Evolutionary conservation across 1,284 basidiomycete genomes (phyloP), one percentile per base, ranked within the genome.

Genomic region (Macrocybe sp.): DNA sequence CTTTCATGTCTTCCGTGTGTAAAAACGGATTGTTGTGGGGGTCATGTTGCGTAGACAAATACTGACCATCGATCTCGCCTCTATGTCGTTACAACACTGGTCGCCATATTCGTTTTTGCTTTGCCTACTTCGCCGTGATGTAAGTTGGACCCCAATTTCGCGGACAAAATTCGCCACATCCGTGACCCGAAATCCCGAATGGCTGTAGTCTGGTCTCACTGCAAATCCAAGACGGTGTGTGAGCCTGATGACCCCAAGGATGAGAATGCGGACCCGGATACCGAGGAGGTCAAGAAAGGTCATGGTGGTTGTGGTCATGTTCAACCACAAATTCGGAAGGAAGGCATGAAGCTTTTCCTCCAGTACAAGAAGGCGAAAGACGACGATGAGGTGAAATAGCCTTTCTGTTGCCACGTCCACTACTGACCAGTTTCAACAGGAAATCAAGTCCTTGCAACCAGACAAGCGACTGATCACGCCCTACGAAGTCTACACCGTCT

Each of bases 251-350:
- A 92, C 50, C 79, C 82, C 45, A 88, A 90, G 65, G 89, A 92
- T 55, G 92, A 96, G 54, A 83, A 81, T 46, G 87, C 81, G 16
- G 85, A 83, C 16, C 73, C 68, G n/a, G 89, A 92, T 29, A 76
- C 68, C 38, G 86, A 87, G 39, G 85, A 86, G 53, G 68, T 75
- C 40, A 90, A 89, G 74, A 86, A 83, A 59, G 90, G 92, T 0
- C 97, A 99, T 56, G 95, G 94, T 35, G 97, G 97, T 33, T 99
- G 97, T 68, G 97, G 97, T 43, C 92, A 94, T 59, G 66, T 80
- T 8, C 97, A 99, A 68, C 97, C 97, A 2, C 75, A 82, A 48
- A 84, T 98, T 59, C 76, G 97, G 55, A 97, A 96, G 67, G 96
- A 99, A 65, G 97, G 92, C 6, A 68, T 99, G 52, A 98, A 98